Evolutionary conservation across 108 stramenopile species (phyloP).

Genomic region (Nannochloropsis salina): DNA sequence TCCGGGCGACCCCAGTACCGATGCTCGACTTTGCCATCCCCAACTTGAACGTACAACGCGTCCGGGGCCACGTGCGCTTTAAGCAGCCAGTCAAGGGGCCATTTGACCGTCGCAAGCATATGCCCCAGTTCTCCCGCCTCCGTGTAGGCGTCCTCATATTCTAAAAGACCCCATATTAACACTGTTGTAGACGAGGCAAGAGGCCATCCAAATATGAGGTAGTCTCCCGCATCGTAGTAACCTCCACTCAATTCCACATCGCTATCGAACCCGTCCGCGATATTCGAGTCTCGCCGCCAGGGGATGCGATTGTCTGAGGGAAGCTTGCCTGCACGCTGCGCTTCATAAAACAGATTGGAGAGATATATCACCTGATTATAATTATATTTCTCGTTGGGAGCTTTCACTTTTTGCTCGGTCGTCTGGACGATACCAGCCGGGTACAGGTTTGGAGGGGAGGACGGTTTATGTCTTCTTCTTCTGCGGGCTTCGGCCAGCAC

Average conservation of each 20-base stretch:
- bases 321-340: conserved; percentile 16
- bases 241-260: background rate
- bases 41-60: background rate
- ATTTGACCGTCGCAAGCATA: background rate
- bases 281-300: conserved; percentile 11
- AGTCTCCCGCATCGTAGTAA: conserved; percentile 1
- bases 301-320: background rate
- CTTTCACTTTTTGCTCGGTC: background rate
- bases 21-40: background rate
- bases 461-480: background rate
- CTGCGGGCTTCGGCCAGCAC: background rate
- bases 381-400: background rate
- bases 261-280: background rate
- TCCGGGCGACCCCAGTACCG: background rate
- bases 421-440: background rate
- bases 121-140: background rate
- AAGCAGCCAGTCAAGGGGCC: background rate
- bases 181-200: background rate
- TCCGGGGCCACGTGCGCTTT: background rate
- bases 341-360: conserved; percentile 2
- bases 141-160: conserved; percentile 20
- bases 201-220: conserved; percentile 9
- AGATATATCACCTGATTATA: background rate
- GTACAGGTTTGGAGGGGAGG: background rate
- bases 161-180: conserved; percentile 15